Conservation (phyloP, 1,139 yeast species). For the Protomyces inundatus region DNA sequence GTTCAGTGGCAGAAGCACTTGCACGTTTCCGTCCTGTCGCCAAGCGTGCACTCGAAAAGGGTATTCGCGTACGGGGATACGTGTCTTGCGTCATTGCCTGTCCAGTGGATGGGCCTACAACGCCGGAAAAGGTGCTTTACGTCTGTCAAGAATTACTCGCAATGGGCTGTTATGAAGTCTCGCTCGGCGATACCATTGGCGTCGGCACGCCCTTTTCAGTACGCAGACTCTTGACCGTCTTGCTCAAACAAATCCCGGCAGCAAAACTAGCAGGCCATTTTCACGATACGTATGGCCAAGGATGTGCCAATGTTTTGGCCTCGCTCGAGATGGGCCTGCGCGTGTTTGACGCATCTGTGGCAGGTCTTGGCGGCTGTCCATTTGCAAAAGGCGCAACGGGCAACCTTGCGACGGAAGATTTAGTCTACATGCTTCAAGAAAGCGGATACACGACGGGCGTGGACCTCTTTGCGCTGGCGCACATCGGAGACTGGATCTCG, state of each 20-base stretch:
- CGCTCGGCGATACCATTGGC: constrained; percentile 42
- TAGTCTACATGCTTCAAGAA: constrained; percentile 40
- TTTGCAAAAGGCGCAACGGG: constrained; percentile 42
- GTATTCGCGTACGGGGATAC: constrained; percentile 38
- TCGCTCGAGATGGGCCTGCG: constrained; percentile 40
- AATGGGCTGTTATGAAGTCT: constrained; percentile 41
- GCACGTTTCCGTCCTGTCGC: constrained; percentile 36
- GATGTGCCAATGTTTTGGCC: constrained; percentile 39
- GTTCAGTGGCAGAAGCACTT: constrained; percentile 37
- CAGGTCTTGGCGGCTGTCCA: constrained; percentile 43
- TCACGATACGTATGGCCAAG: constrained; percentile 42
- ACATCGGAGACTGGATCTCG: constrained; percentile 39
- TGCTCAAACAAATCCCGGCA: constrained; percentile 35
- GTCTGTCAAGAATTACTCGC: constrained; percentile 36
- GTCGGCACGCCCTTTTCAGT: constrained; percentile 39
- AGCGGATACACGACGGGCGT: constrained; percentile 40
- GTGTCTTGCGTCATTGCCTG: constrained; percentile 40
- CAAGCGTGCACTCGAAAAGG: constrained; percentile 34
- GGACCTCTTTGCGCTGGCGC: constrained; percentile 35
- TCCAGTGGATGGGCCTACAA: constrained; percentile 40
- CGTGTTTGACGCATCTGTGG: constrained; percentile 39
- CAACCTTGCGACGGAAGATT: constrained; percentile 41
- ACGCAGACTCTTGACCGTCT: constrained; percentile 35
- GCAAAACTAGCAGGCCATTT: constrained; percentile 40
- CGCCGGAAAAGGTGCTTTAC: constrained; percentile 37